These are phyloP conservation scores for Kwoniella shandongensis DNA, from an alignment of 768 basidiomycete genomes.

Conservation along the genomic window DNA sequence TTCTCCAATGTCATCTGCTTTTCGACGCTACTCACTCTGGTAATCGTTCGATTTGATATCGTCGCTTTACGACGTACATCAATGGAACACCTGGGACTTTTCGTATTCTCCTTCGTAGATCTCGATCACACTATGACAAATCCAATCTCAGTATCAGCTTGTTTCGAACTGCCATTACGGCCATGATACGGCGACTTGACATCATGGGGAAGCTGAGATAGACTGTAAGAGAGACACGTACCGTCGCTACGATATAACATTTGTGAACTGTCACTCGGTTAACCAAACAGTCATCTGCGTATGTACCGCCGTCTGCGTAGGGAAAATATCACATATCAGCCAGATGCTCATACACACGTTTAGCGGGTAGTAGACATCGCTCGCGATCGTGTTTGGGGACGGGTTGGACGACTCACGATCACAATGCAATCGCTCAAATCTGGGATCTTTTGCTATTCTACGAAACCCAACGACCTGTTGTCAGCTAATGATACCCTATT, in stretches of 20 bases:
- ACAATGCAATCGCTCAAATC: conserved; percentile 91
- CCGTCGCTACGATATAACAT: conserved; percentile 93
- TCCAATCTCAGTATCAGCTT: background rate
- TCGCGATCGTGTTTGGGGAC: background rate
- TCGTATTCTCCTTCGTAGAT: conserved; percentile 84
- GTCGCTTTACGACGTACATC: conserved; percentile 91
- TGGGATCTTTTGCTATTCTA: conserved; percentile 93
- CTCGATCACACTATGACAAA: conserved; percentile 71
- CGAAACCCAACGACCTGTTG: background rate
- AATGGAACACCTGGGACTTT: conserved; percentile 80
- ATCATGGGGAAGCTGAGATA: background rate
- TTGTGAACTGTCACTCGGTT: conserved; percentile 92
- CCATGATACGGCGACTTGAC: too few relatives aligned
- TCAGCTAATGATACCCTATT: background rate
- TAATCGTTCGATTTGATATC: conserved; percentile 90
- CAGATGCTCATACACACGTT: too few relatives aligned
- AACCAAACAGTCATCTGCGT: conserved; percentile 97
- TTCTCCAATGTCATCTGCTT: background rate
- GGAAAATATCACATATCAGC: too few relatives aligned
- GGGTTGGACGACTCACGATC: conserved; percentile 58
- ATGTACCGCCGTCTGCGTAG: conserved; percentile 73
- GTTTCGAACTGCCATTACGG: too few relatives aligned
- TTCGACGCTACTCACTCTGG: conserved; percentile 62
- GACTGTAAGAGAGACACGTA: conserved; percentile 26
- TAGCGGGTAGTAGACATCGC: background rate